Evolutionary conservation across 306 rosid species (phyloP).

Genomic region (Cucumis hystrix): DNA sequence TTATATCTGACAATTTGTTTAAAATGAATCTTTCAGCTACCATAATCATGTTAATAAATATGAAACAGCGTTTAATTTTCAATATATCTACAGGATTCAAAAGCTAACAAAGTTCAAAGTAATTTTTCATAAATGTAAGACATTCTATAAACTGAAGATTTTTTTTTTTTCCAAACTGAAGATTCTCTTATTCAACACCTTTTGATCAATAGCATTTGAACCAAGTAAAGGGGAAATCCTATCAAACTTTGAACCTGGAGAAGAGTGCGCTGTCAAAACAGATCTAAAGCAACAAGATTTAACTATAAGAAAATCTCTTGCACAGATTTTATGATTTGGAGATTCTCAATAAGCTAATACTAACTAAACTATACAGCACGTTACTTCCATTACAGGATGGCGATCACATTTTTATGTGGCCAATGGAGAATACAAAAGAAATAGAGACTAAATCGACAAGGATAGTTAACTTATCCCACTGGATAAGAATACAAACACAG

Average conservation of each 20-base stretch:
- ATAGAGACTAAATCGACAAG: not conserved
- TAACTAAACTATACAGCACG: not conserved
- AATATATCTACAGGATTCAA: not conserved
- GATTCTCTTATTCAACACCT: too few species aligned
- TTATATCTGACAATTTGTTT: slow-evolving; percentile 55
- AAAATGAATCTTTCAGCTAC: not conserved
- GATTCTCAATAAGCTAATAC: not conserved
- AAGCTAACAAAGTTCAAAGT: not conserved
- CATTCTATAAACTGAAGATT: not conserved
- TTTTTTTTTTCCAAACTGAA: not conserved
- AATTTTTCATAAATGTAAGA: not conserved
- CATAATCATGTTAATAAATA: not conserved
- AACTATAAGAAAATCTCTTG: not conserved
- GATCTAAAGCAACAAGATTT: not conserved
- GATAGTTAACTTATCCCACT: not conserved
- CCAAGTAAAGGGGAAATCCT: not conserved
- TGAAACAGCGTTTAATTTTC: not conserved
- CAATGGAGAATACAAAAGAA: not conserved
- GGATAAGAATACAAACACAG: not conserved
- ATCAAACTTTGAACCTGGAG: not conserved
- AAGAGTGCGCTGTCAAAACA: not conserved
- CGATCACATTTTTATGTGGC: not conserved
- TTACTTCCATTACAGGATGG: not conserved
- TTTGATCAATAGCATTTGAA: not conserved
- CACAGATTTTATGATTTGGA: not conserved